Evolutionary conservation across 345 rosid genomes (phyloP).

Genomic region (Brassica nigra): DNA sequence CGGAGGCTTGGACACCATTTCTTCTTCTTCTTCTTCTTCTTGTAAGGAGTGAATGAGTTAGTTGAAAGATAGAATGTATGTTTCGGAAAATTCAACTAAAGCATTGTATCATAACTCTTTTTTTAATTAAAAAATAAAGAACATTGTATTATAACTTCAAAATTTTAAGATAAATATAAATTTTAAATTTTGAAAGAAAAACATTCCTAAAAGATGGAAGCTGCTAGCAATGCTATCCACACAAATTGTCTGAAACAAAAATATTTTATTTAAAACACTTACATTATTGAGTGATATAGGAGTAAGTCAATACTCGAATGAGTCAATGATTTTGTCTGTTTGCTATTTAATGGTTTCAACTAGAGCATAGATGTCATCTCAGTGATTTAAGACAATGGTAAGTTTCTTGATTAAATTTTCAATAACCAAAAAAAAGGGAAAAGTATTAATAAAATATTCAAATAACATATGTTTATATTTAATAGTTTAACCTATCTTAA

Average conservation of each 20-base stretch:
- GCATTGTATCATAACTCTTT: too few relatives aligned
- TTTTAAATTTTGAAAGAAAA: background rate
- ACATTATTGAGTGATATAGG: conserved; percentile 20
- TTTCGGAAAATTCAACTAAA: background rate
- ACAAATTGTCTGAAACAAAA: conserved; percentile 3
- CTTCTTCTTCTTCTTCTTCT: conserved; percentile 6
- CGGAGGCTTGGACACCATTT: conserved; percentile 52
- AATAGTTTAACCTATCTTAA: background rate
- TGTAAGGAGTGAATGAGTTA: conserved; percentile 11
- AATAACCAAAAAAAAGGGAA: background rate
- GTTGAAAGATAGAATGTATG: conserved; percentile 5
- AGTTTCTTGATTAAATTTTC: background rate
- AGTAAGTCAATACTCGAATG: conserved; percentile 29
- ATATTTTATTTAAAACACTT: background rate
- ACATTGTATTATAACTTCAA: background rate
- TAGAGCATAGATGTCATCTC: conserved; percentile 16
- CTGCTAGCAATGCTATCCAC: background rate
- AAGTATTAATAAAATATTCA: background rate
- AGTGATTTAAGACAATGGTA: background rate
- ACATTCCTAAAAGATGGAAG: conserved; percentile 1
- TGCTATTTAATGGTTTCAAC: conserved; percentile 23
- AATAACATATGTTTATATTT: background rate
- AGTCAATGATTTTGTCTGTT: conserved; percentile 30
- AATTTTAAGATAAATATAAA: background rate
- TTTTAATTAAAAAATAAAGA: background rate